phyloP scores from a whole-genome alignment of 257 asterid species.

The Linderniella brevidens region DNA sequence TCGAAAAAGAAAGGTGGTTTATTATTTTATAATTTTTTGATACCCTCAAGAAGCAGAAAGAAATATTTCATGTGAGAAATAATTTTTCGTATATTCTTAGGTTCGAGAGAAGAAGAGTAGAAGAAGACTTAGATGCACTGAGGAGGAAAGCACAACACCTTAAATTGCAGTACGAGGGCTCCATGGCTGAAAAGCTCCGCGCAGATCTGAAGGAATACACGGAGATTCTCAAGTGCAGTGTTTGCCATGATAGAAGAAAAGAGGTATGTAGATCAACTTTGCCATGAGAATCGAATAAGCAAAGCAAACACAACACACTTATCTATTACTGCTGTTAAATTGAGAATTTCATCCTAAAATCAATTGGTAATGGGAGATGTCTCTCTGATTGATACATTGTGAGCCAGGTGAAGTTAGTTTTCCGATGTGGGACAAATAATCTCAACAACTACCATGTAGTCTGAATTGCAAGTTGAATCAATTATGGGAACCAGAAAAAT shows the following conservation, averaged over 20 bases:
- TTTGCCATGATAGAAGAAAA: conserved; percentile 83
- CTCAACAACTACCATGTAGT: too few relatives aligned
- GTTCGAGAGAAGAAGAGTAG: conserved; percentile 74
- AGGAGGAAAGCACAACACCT: conserved; percentile 50
- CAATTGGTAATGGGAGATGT: too few relatives aligned
- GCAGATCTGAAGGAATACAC: conserved; percentile 72
- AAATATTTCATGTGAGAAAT: neutral
- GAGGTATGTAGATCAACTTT: conserved; percentile 37
- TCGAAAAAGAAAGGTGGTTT: conserved; percentile 79
- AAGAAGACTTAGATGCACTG: conserved; percentile 60
- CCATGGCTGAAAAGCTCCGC: conserved; percentile 56
- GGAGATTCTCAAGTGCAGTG: conserved; percentile 79
- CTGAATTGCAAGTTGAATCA: too few relatives aligned
- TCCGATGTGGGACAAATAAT: too few relatives aligned
- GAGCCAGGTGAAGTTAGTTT: too few relatives aligned
- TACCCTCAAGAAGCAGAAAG: neutral
- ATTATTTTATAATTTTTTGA: conserved; percentile 4
- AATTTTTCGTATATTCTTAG: conserved; percentile 15
- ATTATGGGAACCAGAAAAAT: too few relatives aligned
- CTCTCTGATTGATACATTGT: too few relatives aligned
- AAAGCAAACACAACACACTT: neutral
- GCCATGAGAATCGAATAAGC: conserved; percentile 1
- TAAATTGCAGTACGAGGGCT: conserved; percentile 45
- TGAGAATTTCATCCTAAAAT: too few relatives aligned
- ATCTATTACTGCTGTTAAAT: conserved; percentile 3